A percentile compares a stretch with the other conserved stretches of the same genome.
Conservation (phyloP, 1,139 yeast species). For the Blastobotrys aristatus region DNA sequence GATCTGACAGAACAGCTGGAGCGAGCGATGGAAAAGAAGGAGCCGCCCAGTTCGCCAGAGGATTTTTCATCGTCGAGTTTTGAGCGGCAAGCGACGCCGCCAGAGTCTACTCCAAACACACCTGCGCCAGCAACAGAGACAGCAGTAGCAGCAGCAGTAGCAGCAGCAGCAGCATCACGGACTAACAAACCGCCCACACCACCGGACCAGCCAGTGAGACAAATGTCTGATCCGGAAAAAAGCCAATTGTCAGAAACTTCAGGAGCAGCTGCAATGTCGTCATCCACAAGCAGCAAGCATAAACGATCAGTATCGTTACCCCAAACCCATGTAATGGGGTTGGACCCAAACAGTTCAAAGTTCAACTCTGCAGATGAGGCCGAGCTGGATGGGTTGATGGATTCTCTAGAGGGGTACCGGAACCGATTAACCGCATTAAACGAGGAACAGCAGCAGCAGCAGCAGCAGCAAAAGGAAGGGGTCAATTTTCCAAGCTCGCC, state of each 20-base stretch:
- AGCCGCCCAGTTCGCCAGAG: conserved; percentile 5
- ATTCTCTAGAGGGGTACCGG: conserved; percentile 20
- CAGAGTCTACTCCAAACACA: neutral
- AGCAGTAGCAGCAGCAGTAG: neutral
- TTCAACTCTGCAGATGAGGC: too few species aligned
- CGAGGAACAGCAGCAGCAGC: conserved; percentile 5
- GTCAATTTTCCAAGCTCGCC: conserved; percentile 1
- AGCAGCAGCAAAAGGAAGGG: neutral
- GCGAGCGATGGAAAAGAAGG: neutral
- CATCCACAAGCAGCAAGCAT: too few species aligned
- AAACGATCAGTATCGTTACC: too few species aligned
- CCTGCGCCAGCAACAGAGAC: neutral
- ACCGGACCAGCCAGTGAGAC: neutral
- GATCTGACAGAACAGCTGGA: conserved; percentile 5
- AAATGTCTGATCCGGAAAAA: too few species aligned
- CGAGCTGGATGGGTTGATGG: conserved; percentile 14
- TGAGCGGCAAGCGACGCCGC: conserved; percentile 2
- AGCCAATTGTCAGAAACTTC: too few species aligned
- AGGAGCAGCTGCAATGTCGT: too few species aligned
- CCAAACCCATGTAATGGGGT: neutral
- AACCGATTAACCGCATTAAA: conserved; percentile 15
- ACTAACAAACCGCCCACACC: conserved; percentile 5
- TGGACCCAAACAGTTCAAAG: too few species aligned
- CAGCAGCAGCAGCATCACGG: neutral
- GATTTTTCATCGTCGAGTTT: conserved; percentile 13